Conservation (phyloP, 345 rosid species). For the Kernera saxatilis region DNA sequence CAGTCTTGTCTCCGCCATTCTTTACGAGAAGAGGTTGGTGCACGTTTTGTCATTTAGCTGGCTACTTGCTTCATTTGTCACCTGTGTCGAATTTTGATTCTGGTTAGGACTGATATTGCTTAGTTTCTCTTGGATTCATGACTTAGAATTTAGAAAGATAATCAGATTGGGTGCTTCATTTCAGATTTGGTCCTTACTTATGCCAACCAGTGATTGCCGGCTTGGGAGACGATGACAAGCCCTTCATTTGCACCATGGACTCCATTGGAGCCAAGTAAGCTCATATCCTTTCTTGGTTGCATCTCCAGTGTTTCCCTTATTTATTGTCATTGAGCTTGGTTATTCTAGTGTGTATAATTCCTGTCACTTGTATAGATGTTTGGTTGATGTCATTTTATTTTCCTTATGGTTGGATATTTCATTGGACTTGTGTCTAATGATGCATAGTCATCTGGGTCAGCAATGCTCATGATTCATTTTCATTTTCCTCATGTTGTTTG, state of each 20-base stretch:
- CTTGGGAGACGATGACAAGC: constrained; percentile 85
- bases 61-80: not conserved
- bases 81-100: not conserved
- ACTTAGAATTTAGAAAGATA: not conserved
- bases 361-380: not conserved
- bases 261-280: constrained; percentile 95
- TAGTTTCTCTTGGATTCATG: not conserved
- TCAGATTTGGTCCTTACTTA: constrained; percentile 95
- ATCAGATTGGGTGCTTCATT: not conserved
- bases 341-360: not conserved
- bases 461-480: not conserved
- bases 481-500: not conserved
- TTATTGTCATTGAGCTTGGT: not conserved
- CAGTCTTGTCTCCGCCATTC: constrained; percentile 86
- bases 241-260: constrained; percentile 98
- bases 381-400: not conserved
- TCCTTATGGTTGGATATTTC: not conserved
- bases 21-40: constrained; percentile 86
- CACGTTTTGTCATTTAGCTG: not conserved
- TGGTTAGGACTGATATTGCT: not conserved
- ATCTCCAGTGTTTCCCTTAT: not conserved
- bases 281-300: constrained; percentile 14
- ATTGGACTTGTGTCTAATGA: not conserved
- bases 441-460: not conserved
- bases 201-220: constrained; percentile 98